Evolutionary conservation across 306 rosid species (phyloP).

Genomic region (Vigna hirtella): DNA sequence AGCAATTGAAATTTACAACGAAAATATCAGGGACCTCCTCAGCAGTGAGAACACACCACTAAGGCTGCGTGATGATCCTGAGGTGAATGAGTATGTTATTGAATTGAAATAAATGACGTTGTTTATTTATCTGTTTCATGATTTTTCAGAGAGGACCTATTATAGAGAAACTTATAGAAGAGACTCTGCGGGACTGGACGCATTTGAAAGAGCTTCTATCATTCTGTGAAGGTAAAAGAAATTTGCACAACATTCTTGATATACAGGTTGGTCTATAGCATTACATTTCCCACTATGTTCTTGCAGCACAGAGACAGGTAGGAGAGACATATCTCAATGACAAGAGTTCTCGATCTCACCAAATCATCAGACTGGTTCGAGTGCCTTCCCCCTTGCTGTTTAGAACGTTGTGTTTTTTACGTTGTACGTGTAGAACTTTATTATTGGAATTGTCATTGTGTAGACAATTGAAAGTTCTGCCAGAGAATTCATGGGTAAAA

Average conservation of each 20-base stretch:
- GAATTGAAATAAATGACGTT: conserved; percentile 21
- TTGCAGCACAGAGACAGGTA: conserved; percentile 92
- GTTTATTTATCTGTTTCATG: conserved; percentile 27
- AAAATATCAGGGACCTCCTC: conserved; percentile 86
- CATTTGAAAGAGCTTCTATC: conserved; percentile 87
- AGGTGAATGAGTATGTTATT: conserved; percentile 55
- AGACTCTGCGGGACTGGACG: conserved; percentile 75
- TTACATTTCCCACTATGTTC: conserved; percentile 31
- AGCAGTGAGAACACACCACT: conserved; percentile 74
- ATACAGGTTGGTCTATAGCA: conserved; percentile 34
- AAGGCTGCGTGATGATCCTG: conserved; percentile 93
- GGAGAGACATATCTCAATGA: conserved; percentile 90
- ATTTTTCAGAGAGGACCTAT: conserved; percentile 72
- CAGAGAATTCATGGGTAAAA: conserved; percentile 87
- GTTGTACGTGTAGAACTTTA: conserved; percentile 14
- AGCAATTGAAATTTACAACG: conserved; percentile 91
- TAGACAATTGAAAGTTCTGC: conserved; percentile 97
- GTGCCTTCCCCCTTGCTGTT: conserved; percentile 32
- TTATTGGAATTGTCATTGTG: conserved; percentile 42
- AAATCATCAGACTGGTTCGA: conserved; percentile 79
- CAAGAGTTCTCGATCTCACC: conserved; percentile 94
- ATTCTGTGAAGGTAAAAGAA: conserved; percentile 75
- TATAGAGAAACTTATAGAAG: conserved; percentile 86
- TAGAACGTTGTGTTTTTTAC: conserved; percentile 26
- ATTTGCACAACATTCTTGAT: conserved; percentile 36